Evolutionary conservation across 1,284 basidiomycete genomes (phyloP), one percentile per base, ranked within the genome.

Genomic region (Rhizoctonia solani): DNA sequence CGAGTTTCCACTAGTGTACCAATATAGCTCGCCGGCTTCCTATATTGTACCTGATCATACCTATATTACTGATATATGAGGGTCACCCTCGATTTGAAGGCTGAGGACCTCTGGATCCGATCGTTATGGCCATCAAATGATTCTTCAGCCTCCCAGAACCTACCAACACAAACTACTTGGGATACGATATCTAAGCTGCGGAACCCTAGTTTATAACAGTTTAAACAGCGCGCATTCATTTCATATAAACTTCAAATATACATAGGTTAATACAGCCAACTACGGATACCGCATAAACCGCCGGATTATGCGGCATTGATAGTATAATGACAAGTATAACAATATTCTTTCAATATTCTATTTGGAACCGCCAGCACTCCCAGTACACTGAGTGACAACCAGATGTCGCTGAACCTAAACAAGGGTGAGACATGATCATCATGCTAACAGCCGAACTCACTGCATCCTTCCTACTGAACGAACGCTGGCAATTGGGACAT

Each of bases 401-500:
- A 66, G 21, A 11, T 66, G 63, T 8, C 63, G 41, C 52, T 66
- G 63, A 9, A 66, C 63, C 63, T 66, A n/a, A 11, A 13, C 16
- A 47, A 42, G 4, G 27, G 9, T 34, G 30, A 19, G 16, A 27
- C 23, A 1, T 29, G 5, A 29, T 16, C 8, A 25, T 3, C 14
- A 49, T 21, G 8, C 5, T 49, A 49, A 49, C 25, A 27, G 46
- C 23, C 14, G 14, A 4, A 34, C 63, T 6, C 49, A 66, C 63
- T 49, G 63, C 63, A 29, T 66, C 63, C 13, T 54, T 54, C 13
- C 63, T 53, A 16, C 63, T 66, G 23, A 66, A 66, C 25, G 63
- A 47, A 21, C 63, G 63, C 14, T 54, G 44, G 21, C 63, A 66
- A 32, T 66, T 37, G 5, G 63, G 63, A 30, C 63, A 66, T 25